Conservation (phyloP, 257 asterid species). For the Solanum tarapatanum region DNA sequence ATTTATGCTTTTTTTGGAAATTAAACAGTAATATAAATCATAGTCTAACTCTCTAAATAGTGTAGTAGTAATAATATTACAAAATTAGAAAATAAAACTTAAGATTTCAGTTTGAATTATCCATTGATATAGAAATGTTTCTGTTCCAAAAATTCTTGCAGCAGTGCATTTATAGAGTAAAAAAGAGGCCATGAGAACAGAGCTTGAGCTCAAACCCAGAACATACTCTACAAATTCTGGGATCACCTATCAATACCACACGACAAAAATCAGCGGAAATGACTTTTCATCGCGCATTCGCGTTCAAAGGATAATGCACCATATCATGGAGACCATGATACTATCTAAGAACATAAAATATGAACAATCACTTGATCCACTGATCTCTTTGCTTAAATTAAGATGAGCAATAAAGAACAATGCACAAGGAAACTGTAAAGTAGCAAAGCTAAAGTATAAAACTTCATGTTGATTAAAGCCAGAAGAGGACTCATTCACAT, state of each 20-base stretch:
- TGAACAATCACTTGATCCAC: not conserved
- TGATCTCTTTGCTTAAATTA: constrained; percentile 1
- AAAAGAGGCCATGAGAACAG: not conserved
- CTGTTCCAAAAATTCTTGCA: not conserved
- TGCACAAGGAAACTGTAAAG: not conserved
- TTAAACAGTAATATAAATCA: not conserved
- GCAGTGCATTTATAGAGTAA: not conserved
- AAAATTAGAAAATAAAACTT: not conserved
- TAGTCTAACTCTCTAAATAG: not conserved
- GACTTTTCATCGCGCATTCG: not conserved
- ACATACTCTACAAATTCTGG: not conserved
- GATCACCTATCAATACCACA: not conserved
- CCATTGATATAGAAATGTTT: not conserved
- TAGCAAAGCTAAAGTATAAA: not conserved
- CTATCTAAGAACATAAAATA: not conserved
- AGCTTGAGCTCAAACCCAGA: not conserved
- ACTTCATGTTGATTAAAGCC: not conserved
- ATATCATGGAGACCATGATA: not conserved
- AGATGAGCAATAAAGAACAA: not conserved
- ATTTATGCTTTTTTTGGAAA: not conserved
- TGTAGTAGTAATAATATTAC: not conserved
- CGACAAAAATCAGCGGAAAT: not conserved
- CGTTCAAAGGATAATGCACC: not conserved
- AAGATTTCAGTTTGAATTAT: not conserved
- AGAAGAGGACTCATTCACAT: constrained; percentile 9